Base-by-base conservation (phyloP, 805 yeast species). In the Candida vaughaniae region DNA sequence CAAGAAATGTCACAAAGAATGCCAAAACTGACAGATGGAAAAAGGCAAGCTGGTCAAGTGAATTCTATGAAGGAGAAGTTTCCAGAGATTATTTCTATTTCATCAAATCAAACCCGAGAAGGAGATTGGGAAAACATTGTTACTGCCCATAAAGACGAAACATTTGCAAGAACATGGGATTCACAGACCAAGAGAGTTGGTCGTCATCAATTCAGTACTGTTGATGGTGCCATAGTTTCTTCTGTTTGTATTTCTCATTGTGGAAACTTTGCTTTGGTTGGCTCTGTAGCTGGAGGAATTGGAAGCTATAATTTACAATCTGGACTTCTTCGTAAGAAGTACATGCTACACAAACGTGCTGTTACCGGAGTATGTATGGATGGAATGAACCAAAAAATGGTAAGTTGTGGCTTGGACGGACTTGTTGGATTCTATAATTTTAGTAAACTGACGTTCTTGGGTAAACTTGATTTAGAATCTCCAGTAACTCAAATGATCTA, bases 81-180 rank as follows among this genome's bases (percentile, higher is more conserved):
- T 49, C 84, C 96, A 2, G 93, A 87, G 45, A 78, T 87, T 42
- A 67, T 77, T 5, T 68, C 76, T 30, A 71, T 90, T 47, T 82
- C 91, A 1, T 79, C 83, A 47, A 83, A 85, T 43, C 79, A 78
- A 42, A 75, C 86, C 17, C 75, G 93, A 52, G 82, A 80, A 53
- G 88, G 87, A 22, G 90, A 88, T 36, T 93, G 99, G 99, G 98
- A 88, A 53, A 90, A 90, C 52, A 72, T 93, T 35, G 55, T 95
- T 5, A 87, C 98, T 15, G 91, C 87, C 0, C 98, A 93, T 62
- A 81, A 82, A 51, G 87, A 82, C 41, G 93, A 85, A 52, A 62
- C 69, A 1, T 80, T 78, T 62, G 99, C 96, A 1, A 77, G 95
- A 49, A 86, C 96, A 1, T 93, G 99, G 98, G 82, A 82, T 53